Percentiles rank a stretch among this genome's conserved stretches.
phyloP scores from a whole-genome alignment of 805 yeast genomes.

The Scheffersomyces ergatensis region DNA sequence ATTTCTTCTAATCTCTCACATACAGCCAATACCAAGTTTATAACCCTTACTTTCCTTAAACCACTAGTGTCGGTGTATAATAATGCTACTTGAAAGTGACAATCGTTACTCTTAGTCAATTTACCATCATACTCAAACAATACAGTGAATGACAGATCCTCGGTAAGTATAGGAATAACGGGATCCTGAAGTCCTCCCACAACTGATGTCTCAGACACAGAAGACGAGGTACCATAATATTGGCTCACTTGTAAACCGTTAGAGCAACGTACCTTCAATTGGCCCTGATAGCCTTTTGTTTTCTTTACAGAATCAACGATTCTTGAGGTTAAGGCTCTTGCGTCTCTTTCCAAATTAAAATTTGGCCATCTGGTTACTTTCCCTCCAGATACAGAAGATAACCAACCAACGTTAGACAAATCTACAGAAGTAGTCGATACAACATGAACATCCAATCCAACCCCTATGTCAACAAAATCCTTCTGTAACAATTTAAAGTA shows the following conservation, averaged over 20 bases:
- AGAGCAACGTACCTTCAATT: constrained; percentile 82
- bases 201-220: constrained; percentile 19
- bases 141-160: constrained; percentile 66
- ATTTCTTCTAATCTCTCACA: constrained; percentile 71
- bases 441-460: constrained; percentile 77
- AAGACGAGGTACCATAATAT: constrained; percentile 58
- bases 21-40: constrained; percentile 79
- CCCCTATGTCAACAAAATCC: constrained; percentile 52
- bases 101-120: constrained; percentile 66
- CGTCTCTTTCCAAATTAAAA: constrained; percentile 70
- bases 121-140: constrained; percentile 76
- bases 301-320: constrained; percentile 50
- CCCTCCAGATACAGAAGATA: constrained; percentile 75
- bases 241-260: constrained; percentile 78
- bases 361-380: constrained; percentile 58
- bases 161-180: constrained; percentile 59
- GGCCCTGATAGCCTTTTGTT: constrained; percentile 72
- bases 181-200: constrained; percentile 55
- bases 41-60: constrained; percentile 77
- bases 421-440: constrained; percentile 67
- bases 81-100: constrained; percentile 88
- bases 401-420: constrained; percentile 66
- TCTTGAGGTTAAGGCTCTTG: constrained; percentile 59
- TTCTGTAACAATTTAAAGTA: constrained; percentile 61
- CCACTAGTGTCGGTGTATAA: constrained; percentile 81